Percentiles rank a stretch among this genome's conserved stretches.
These are phyloP conservation scores for Metschnikowia lachancei DNA, from an alignment of 805 yeast species.

Conservation along the genomic window DNA sequence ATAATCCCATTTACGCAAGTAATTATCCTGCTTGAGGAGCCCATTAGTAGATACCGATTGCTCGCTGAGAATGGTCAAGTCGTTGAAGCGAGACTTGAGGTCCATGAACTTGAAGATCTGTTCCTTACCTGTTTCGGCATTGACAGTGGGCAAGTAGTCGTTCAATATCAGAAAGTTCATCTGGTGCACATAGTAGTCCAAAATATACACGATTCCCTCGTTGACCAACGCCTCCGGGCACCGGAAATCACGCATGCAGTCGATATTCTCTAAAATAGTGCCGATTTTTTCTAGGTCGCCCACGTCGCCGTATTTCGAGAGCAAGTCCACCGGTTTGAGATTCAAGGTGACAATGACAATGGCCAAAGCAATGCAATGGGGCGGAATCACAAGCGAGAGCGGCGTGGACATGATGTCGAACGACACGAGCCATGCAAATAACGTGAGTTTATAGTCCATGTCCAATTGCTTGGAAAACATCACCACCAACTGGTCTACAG, in stretches of 20 bases:
- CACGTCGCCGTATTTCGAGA: constrained; percentile 22
- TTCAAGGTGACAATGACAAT: constrained; percentile 59
- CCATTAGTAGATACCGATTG: constrained; percentile 23
- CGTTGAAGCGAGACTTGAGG: constrained; percentile 42
- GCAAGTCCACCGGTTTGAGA: constrained; percentile 37
- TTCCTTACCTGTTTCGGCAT: constrained; percentile 41
- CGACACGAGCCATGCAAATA: constrained; percentile 71
- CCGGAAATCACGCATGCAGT: constrained; percentile 35
- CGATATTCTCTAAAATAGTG: constrained; percentile 31
- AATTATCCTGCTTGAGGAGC: constrained; percentile 44
- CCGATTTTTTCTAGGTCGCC: constrained; percentile 18
- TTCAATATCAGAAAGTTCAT: constrained; percentile 51
- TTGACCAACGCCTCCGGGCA: constrained; percentile 45
- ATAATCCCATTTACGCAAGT: constrained; percentile 46
- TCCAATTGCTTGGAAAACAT: constrained; percentile 53
- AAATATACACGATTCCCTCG: constrained; percentile 54
- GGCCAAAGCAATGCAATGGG: constrained; percentile 72
- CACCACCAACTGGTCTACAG: constrained; percentile 62
- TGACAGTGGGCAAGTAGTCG: constrained; percentile 38
- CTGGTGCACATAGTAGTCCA: constrained; percentile 60
- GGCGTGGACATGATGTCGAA: constrained; percentile 73
- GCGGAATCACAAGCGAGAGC: constrained; percentile 64
- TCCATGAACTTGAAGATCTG: constrained; percentile 47
- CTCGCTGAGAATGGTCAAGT: constrained; percentile 35
- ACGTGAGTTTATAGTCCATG: constrained; percentile 46